Base-by-base conservation (phyloP, 2,329 filamentous ascomycete species). In the Cytospora schulzeri region DNA sequence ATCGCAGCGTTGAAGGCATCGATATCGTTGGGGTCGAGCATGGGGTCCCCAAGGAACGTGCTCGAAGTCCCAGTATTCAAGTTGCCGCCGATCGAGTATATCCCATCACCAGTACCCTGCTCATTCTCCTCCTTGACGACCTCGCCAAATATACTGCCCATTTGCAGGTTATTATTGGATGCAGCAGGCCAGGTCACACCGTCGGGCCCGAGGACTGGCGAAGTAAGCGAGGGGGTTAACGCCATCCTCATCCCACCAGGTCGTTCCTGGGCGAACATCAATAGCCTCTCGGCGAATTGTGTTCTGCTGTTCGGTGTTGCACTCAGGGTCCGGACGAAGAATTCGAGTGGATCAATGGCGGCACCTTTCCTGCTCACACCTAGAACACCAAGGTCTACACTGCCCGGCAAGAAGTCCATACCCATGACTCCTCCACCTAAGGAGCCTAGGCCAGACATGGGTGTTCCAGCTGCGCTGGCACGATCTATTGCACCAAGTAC, bases 251-350 rank as follows among this genome's bases (percentile, higher is more conserved):
- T 75, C 1, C 73, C 73, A 9, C 74, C 76, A 0, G 78, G 77
- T 52, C 76, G 77, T 67, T 79, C 75, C 5, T 73, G 72, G 11
- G 77, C 79, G 63, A 80, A 78, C 57, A 76, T 73, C 6, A 80
- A 70, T 2, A 81, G 73, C 29, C 78, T 71, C 63, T 79, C 77
- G 3, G 79, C 79, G 60, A 77, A 81, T 66, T 79, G 76, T 24
- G 72, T 74, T 51, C 78, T 73, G 63, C 76, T 78, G 60, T 81
- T 81, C 5, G 79, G 78, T 45, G 77, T 80, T 6, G 76, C 75
- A 57, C 77, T 80, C 19, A 81, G 70, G 0, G 77, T 80, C 48
- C 75, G 75, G 17, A 81, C 75, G 67, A 81, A 81, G 22, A 80
- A 76, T 66, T 78, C 76, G 33, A 81, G 73, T 6, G 78, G 77